Percentiles rank a stretch among this genome's conserved stretches.
These are phyloP conservation scores for Coemansia sp. DNA, from an alignment of 371 early-diverging fungal genomes.

Conservation along the genomic window DNA sequence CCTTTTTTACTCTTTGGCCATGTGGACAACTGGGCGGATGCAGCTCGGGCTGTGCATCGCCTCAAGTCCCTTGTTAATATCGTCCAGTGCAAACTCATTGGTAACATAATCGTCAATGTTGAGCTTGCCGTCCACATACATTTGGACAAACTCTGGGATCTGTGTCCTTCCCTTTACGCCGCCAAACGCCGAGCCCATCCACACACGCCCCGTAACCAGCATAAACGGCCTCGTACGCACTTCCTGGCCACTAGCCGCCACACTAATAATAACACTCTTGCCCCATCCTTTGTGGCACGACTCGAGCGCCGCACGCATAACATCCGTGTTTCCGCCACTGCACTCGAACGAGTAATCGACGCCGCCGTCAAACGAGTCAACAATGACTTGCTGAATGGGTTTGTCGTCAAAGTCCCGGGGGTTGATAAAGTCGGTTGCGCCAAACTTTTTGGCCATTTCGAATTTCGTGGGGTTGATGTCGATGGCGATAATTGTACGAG, in stretches of 20 bases:
- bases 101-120: constrained; percentile 93
- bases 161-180: constrained; percentile 94
- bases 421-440: constrained; percentile 91
- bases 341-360: constrained; percentile 96
- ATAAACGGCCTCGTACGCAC: constrained; percentile 93
- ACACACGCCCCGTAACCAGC: constrained; percentile 89
- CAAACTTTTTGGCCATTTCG: constrained; percentile 73
- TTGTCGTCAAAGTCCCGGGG: constrained; percentile 74
- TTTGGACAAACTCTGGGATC: constrained; percentile 83
- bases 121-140: constrained; percentile 78
- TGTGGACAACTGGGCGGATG: constrained; percentile 51
- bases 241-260: constrained; percentile 91
- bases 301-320: constrained; percentile 95
- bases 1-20: constrained; percentile 24
- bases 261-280: constrained; percentile 84
- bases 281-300: constrained; percentile 94
- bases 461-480: constrained; percentile 86
- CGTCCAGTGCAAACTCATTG: constrained; percentile 71
- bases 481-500: constrained; percentile 84
- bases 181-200: constrained; percentile 96
- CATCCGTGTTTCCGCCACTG: constrained; percentile 81
- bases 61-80: constrained; percentile 92
- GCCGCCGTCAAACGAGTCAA: constrained; percentile 92
- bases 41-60: constrained; percentile 79
- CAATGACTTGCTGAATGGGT: constrained; percentile 81